Evolutionary conservation across 2,329 filamentous ascomycete species (phyloP).

Genomic region (Didymella pinodella): DNA sequence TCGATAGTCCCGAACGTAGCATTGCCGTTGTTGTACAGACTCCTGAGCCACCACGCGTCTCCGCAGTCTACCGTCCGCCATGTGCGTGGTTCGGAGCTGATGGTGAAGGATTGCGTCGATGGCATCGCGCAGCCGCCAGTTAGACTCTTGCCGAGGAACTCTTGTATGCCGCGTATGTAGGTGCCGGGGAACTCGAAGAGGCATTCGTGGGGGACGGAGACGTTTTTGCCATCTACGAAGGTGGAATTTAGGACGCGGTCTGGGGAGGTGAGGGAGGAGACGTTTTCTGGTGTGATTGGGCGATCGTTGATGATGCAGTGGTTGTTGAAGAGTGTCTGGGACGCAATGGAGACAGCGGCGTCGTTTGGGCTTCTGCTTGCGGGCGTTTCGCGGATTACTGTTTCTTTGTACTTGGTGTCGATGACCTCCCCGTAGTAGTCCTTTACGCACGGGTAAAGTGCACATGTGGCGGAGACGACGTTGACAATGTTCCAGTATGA

Average conservation of each 20-base stretch:
- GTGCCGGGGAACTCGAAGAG: not conserved
- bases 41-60: not conserved
- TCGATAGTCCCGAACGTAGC: slow-evolving; percentile 1
- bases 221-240: not conserved
- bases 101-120: not conserved
- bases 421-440: not conserved
- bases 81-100: not conserved
- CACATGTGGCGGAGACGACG: not conserved
- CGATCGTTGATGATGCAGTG: not conserved
- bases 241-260: not conserved
- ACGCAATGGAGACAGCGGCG: not conserved
- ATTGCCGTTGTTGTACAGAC: not conserved
- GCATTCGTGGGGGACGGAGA: not conserved
- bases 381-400: not conserved
- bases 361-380: not conserved
- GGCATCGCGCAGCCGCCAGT: not conserved
- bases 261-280: not conserved
- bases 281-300: not conserved
- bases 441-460: not conserved
- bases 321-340: not conserved
- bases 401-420: not conserved
- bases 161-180: not conserved
- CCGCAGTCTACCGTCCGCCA: not conserved
- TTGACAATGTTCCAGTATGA: not conserved
- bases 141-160: not conserved